Conservation (phyloP, 495 filamentous ascomycete species). For the Clavariopsis aquatica region DNA sequence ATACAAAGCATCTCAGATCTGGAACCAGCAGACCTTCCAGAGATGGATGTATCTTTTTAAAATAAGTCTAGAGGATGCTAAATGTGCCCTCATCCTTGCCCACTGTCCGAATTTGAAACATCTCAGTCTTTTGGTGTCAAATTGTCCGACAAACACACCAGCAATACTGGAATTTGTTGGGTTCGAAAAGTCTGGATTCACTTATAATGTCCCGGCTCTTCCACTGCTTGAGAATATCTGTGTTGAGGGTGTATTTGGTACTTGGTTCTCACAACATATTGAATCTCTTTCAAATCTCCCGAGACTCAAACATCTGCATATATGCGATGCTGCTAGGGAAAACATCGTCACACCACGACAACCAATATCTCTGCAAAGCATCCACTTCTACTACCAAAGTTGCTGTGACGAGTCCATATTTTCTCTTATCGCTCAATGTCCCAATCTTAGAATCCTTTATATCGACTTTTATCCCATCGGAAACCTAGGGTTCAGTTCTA, state of each 20-base stretch:
- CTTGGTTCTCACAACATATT: not conserved
- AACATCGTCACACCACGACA: no score
- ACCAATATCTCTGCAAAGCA: not conserved
- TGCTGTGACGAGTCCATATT: not conserved
- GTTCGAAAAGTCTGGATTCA: not conserved
- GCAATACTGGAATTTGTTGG: not conserved
- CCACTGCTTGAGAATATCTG: not conserved
- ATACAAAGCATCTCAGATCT: not conserved
- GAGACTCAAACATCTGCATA: not conserved
- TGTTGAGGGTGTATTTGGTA: not conserved
- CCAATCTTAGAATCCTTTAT: not conserved
- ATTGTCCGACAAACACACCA: not conserved
- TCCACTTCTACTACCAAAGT: not conserved
- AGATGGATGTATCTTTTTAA: not conserved
- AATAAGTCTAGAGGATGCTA: not conserved
- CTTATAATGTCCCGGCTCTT: not conserved
- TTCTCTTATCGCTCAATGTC: not conserved
- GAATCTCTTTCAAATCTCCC: not conserved
- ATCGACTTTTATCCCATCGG: not conserved
- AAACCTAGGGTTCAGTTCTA: not conserved
- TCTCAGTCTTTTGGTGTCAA: not conserved
- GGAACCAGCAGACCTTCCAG: not conserved
- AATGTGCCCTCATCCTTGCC: not conserved
- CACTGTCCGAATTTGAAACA: not conserved
- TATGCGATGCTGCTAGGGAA: no score